phyloP scores from a whole-genome alignment of 345 rosid species.

The Eutrema heterophyllum region DNA sequence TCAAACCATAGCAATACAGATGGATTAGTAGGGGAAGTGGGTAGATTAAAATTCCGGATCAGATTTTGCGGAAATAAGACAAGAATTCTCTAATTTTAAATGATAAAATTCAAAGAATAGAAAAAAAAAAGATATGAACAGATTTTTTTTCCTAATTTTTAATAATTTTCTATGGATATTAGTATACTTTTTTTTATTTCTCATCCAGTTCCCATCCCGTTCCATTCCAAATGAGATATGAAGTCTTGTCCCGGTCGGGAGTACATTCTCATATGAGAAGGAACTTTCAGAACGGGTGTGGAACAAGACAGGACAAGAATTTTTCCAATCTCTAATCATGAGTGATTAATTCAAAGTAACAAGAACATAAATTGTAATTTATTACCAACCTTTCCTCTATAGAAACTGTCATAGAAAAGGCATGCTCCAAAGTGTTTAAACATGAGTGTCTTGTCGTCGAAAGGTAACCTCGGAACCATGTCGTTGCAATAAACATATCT shows the following conservation, averaged over 20 bases:
- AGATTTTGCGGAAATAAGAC: neutral
- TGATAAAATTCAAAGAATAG: neutral
- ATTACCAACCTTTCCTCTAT: slow-evolving; percentile 39
- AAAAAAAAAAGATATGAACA: too few relatives aligned
- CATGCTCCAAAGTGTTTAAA: slow-evolving; percentile 47
- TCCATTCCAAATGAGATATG: neutral
- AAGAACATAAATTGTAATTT: neutral
- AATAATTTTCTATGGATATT: too few relatives aligned
- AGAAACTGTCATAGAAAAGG: slow-evolving; percentile 40
- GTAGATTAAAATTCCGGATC: neutral
- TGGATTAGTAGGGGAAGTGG: neutral
- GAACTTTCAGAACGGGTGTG: neutral
- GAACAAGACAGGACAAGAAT: neutral
- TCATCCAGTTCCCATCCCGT: neutral
- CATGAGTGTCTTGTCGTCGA: slow-evolving; percentile 38
- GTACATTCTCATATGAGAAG: neutral
- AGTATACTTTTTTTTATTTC: neutral
- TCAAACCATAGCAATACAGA: neutral
- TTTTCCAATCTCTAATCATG: neutral
- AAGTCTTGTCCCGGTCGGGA: neutral
- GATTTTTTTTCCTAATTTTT: neutral
- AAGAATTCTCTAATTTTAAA: neutral
- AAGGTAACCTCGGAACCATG: slow-evolving; percentile 55
- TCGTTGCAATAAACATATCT: slow-evolving; percentile 49
- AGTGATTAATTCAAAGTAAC: neutral